Evolutionary conservation across 345 rosid species (phyloP).

Genomic region (Euphorbia lathyris): DNA sequence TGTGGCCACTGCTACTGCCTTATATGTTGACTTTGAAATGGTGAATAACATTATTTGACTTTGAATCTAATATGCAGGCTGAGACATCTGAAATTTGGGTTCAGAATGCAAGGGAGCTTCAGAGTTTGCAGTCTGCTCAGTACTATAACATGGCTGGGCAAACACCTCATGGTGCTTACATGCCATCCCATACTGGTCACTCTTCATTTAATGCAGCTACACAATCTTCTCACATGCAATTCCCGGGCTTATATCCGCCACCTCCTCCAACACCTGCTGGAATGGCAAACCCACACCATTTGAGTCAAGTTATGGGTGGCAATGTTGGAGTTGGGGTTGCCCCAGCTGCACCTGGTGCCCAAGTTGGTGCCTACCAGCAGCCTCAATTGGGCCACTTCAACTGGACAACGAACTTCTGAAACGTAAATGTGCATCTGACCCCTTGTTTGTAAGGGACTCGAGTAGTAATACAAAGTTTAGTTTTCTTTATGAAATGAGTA

Average conservation of each 20-base stretch:
- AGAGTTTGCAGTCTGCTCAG: slow-evolving; percentile 62
- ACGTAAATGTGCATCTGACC: slow-evolving; percentile 24
- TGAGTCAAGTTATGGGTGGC: slow-evolving; percentile 80
- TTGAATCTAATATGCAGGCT: slow-evolving; percentile 44
- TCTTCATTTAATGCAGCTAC: slow-evolving; percentile 77
- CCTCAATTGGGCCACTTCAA: slow-evolving; percentile 86
- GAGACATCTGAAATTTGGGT: slow-evolving; percentile 94
- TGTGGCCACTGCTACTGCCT: background rate
- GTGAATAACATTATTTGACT: background rate
- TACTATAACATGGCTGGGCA: slow-evolving; percentile 86
- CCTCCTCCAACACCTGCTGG: slow-evolving; percentile 60
- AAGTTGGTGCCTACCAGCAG: slow-evolving; percentile 87
- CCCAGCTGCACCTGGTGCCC: slow-evolving; percentile 64
- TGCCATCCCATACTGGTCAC: slow-evolving; percentile 75
- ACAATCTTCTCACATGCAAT: slow-evolving; percentile 93
- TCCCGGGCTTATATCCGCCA: slow-evolving; percentile 66
- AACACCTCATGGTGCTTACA: slow-evolving; percentile 70
- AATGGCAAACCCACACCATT: slow-evolving; percentile 66
- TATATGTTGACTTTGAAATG: background rate
- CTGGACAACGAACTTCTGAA: slow-evolving; percentile 87
- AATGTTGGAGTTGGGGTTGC: slow-evolving; percentile 76
- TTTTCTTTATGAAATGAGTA: slow-evolving; percentile 26
- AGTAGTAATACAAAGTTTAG: slow-evolving; percentile 29
- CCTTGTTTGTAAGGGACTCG: slow-evolving; percentile 22
- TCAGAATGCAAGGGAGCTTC: slow-evolving; percentile 74